Evolutionary conservation across 768 basidiomycete species (phyloP), one percentile per base, ranked within the genome.

Genomic region (Trametes cinnabarina): DNA sequence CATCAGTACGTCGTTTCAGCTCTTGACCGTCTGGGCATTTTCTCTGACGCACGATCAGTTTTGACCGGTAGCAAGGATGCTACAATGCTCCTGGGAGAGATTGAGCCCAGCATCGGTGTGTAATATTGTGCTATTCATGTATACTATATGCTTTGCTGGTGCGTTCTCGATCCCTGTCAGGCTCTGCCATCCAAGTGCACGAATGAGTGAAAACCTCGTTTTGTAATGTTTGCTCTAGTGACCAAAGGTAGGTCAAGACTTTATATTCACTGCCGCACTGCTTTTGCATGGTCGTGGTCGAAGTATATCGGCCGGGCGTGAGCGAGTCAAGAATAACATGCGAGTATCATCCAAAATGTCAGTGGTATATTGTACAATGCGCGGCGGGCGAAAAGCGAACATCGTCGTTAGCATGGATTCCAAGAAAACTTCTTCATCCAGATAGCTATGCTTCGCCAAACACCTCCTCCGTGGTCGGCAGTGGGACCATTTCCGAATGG

Each of bases 41-140:
- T 43, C 7, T 52, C 30, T 55, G n/a, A 12, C 40, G 39, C 51
- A 48, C 37, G 4, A 58, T 19, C 66, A 94, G 94, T 98, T 58
- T 77, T 98, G 56, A 96, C 94, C 3, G 88, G 83, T 25, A 94
- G 93, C 77, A 96, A 95, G 74, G 94, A 98, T 63, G 87, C 84
- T 14, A 95, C 92, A 12, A 87, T 97, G 88, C 75, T 98, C 20
- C 73, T 97, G 61, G 94, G 94, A 15, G 94, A 98, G 75, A 82
- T 98, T 41, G 92, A 97, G 67, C 82, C 82, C 14, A 81, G 82
- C 20, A 64, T 83, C 53, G 58, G 67, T 58, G 68, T 55, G 30
- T 65, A 49, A 50, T 35, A 6, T 22, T 19, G 49, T 20, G 51
- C 14, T 37, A 22, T 17, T 42, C 50, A 15, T 32, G 39, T 57